phyloP scores from a whole-genome alignment of 192 early-diverging fungal species.

The Entomortierella lignicola region DNA sequence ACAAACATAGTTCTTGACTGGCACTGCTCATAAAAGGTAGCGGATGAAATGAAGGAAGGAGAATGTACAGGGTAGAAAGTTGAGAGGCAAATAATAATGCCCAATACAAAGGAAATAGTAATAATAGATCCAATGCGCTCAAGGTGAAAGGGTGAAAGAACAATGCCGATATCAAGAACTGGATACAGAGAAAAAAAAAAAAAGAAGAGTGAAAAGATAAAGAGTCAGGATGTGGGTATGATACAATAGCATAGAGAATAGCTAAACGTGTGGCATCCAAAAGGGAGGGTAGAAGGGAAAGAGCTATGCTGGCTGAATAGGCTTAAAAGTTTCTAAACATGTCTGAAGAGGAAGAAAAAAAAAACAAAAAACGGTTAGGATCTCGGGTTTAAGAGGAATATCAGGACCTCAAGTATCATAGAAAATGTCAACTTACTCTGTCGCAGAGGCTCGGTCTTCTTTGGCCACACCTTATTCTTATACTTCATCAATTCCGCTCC shows the following conservation, averaged over 20 bases:
- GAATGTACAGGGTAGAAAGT: conserved; percentile 43
- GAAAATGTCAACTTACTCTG: conserved; percentile 15
- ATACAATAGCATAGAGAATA: conserved; percentile 16
- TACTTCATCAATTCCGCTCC: conserved; percentile 47
- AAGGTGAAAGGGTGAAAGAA: neutral
- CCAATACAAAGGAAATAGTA: conserved; percentile 8
- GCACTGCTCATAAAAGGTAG: neutral
- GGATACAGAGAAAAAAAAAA: conserved; percentile 4
- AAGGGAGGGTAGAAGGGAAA: too few relatives aligned
- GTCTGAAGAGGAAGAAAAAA: conserved; percentile 13
- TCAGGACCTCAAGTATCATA: too few relatives aligned
- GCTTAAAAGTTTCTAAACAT: conserved; percentile 30
- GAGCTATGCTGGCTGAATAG: neutral
- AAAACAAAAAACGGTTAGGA: neutral
- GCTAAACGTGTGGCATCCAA: conserved; percentile 10
- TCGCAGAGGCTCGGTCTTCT: conserved; percentile 31
- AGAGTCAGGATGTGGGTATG: conserved; percentile 19
- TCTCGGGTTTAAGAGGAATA: too few relatives aligned
- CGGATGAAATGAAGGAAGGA: neutral
- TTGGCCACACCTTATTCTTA: conserved; percentile 56
- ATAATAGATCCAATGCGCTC: conserved; percentile 20
- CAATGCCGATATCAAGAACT: conserved; percentile 10
- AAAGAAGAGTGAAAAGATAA: neutral
- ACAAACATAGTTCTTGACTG: conserved; percentile 1
- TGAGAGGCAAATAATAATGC: conserved; percentile 52